Evolutionary conservation across 2,329 filamentous ascomycete species (phyloP).

Genomic region (Colletotrichum eleusines): DNA sequence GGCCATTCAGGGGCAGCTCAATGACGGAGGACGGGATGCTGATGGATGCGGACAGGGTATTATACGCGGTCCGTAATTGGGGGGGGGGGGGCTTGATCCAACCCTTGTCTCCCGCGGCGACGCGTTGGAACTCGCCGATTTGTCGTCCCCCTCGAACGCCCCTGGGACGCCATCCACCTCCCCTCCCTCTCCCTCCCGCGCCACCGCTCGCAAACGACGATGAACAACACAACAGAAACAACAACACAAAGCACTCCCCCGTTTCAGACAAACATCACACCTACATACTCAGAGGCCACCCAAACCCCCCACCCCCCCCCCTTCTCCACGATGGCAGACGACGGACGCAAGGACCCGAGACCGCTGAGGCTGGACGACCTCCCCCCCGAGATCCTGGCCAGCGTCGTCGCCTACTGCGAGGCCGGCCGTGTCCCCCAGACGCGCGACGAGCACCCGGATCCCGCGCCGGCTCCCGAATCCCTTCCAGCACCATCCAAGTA

Average conservation of each 20-base stretch:
- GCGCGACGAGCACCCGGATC: background rate
- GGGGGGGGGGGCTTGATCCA: too few species aligned
- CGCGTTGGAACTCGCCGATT: background rate
- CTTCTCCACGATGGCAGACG: background rate
- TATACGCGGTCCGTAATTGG: too few species aligned
- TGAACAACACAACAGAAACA: background rate
- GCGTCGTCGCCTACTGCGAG: background rate
- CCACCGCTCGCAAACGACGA: background rate
- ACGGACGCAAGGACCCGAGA: background rate
- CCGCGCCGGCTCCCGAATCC: background rate
- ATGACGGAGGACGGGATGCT: background rate
- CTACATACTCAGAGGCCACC: background rate
- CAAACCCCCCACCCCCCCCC: too few species aligned
- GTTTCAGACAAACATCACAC: too few species aligned
- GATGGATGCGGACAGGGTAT: background rate
- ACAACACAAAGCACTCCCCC: background rate
- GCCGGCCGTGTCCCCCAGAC: background rate
- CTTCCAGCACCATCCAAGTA: too few species aligned
- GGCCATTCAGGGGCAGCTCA: background rate
- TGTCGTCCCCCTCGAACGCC: background rate
- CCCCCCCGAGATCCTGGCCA: background rate
- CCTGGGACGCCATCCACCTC: too few species aligned
- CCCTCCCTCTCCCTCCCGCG: too few species aligned
- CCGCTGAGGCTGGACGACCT: background rate
- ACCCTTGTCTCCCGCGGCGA: background rate